Evolutionary conservation across 2,329 filamentous ascomycete species (phyloP), one percentile per base, ranked within the genome.

Genomic region (Fusarium piperis): DNA sequence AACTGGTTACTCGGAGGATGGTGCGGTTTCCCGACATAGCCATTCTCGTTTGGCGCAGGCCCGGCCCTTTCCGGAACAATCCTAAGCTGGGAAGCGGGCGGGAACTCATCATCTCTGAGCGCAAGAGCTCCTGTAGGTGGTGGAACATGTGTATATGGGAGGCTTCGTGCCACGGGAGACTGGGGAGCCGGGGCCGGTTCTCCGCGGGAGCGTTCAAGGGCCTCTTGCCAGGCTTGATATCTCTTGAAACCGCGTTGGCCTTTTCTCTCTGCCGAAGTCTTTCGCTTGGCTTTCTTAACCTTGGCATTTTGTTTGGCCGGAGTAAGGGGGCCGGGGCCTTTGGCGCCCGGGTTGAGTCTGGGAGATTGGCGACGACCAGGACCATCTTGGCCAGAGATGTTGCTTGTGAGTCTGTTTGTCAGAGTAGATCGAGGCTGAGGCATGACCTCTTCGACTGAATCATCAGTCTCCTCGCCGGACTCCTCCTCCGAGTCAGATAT

Each of bases 401-500:
- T 69, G 23, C 66, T 66, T 41, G 63, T 55, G 35, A 62, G 57
- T 53, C 67, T 67, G 38, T 32, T 55, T 48, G 60, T 63, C 23
- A 63, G 35, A 23, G 51, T 28, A 55, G 65, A 44, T 51, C 41
- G 38, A 53, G 68, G 52, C 18, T 59, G 72, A 52, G 46, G 64
- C 36, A 67, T 65, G 32, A 73, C 65, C 56, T 67, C 73, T 62
- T 80, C 77, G 33, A 76, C 58, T 7, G 78, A 80, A 10, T 81
- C 78, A 33, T 80, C 80, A 23, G 77, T 78, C 6, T 83, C 82
- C 16, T 81, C 79, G 6, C 81, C 82, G 10, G 78, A 81, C 6
- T 82, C 82, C 4, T 84, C 85, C 75, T 89, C 87, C 6, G 85
- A 85, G 72, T 90, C 88, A n/a, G 88, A 89, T 48, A 92, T 90